Percentiles rank a stretch among this genome's conserved stretches.
phyloP scores from a whole-genome alignment of 2,329 filamentous ascomycete species.

The Daldinia eschscholtzii region DNA sequence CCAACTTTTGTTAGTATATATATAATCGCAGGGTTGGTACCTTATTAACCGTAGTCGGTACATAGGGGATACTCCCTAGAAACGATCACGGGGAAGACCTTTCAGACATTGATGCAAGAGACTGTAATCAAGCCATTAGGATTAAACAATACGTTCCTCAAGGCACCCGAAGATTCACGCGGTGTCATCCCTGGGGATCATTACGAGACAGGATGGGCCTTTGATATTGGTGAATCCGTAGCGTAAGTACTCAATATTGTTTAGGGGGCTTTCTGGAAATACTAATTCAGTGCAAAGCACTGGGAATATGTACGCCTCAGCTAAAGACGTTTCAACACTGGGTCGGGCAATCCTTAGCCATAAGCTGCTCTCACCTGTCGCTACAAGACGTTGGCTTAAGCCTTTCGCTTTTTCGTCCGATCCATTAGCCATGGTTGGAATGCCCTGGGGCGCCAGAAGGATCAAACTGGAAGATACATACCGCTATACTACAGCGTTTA shows the following conservation, averaged over 20 bases:
- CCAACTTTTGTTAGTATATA: slow-evolving; percentile 50
- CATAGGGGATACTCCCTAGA: slow-evolving; percentile 56
- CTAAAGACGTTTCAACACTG: slow-evolving; percentile 52
- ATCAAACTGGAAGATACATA: slow-evolving; percentile 49
- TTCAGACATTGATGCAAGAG: slow-evolving; percentile 52
- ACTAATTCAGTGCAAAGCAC: slow-evolving; percentile 47
- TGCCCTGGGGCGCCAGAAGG: slow-evolving; percentile 55
- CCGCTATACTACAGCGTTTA: slow-evolving; percentile 55
- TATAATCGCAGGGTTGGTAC: slow-evolving; percentile 41
- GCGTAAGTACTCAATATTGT: slow-evolving; percentile 40
- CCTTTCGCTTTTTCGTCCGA: slow-evolving; percentile 56
- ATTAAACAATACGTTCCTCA: slow-evolving; percentile 55
- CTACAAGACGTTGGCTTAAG: slow-evolving; percentile 58
- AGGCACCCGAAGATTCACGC: slow-evolving; percentile 47
- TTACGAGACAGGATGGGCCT: slow-evolving; percentile 47
- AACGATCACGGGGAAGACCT: slow-evolving; percentile 55
- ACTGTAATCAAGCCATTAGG: slow-evolving; percentile 56
- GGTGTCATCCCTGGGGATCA: slow-evolving; percentile 55
- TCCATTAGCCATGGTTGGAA: slow-evolving; percentile 55
- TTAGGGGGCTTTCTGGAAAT: slow-evolving; percentile 10
- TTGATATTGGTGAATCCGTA: slow-evolving; percentile 48
- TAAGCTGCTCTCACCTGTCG: slow-evolving; percentile 53
- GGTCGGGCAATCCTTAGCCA: slow-evolving; percentile 51
- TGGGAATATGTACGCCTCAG: slow-evolving; percentile 55
- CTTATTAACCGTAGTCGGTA: slow-evolving; percentile 44